Percentiles rank a stretch among this genome's conserved stretches.
Conservation (phyloP, 2,329 filamentous ascomycete genomes). For the Ceratocystis colombiana region DNA sequence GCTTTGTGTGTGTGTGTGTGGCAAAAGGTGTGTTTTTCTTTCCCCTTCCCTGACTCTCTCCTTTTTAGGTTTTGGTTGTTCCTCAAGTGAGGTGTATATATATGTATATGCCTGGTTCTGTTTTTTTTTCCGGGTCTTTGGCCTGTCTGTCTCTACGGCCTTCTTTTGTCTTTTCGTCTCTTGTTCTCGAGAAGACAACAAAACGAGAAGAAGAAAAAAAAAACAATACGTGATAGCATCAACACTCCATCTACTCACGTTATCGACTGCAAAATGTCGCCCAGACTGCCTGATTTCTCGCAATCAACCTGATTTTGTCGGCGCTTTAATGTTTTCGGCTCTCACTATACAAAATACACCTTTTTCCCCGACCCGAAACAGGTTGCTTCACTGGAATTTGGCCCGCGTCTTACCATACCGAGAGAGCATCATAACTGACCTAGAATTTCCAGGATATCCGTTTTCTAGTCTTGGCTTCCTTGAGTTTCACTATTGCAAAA, state of each 20-base stretch:
- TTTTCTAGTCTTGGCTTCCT: neutral
- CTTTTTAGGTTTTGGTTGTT: constrained; percentile 8
- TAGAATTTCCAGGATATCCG: neutral
- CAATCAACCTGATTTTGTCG: neutral
- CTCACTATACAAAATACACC: neutral
- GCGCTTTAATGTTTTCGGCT: neutral
- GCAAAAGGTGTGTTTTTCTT: constrained; percentile 15
- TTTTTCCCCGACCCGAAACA: neutral
- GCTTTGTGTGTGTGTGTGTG: constrained; percentile 4
- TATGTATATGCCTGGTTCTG: neutral
- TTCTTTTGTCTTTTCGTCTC: neutral
- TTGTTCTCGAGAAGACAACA: neutral
- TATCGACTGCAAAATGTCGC: neutral
- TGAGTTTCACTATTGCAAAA: too few species aligned
- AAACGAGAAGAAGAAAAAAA: neutral
- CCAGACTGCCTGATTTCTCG: neutral
- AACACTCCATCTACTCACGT: neutral
- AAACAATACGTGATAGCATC: neutral
- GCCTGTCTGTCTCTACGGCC: neutral
- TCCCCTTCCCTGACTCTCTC: neutral
- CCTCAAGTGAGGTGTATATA: neutral
- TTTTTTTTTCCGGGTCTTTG: neutral
- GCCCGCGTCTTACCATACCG: neutral
- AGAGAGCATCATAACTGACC: neutral
- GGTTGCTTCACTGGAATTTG: neutral